Base-by-base conservation (phyloP, 2,329 filamentous ascomycete species). In the Plectosphaerella plurivora region DNA sequence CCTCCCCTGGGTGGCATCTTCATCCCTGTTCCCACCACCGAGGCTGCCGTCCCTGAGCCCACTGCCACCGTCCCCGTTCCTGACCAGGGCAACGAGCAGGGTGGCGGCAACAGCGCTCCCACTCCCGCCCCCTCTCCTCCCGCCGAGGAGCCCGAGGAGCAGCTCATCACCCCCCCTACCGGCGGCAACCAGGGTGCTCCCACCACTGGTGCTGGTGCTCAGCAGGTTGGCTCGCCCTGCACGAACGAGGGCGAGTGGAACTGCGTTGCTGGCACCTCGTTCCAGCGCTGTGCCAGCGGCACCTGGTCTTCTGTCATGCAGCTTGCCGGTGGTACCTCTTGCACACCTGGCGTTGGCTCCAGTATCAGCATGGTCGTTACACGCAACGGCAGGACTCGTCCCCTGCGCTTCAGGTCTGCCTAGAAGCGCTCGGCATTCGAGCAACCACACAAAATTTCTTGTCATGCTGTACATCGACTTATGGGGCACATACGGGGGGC, bases 231-330 rank as follows among this genome's bases (percentile, higher is more conserved):
- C 37, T 63, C 73, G 16, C 66, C 74, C 1, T 83, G 79, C 64
- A 59, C 70, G 8, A 46, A 57, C 1, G 77, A 81, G 45, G 80
- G 79, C 1, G 61, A 64, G 11, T 83, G 75, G 75, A 81, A 81
- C 69, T 83, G 80, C 57, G 66, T 82, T 7, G 67, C 62, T 0
- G 77, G 78, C 14, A 67, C 61, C 1, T 71, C 72, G 0, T 83
- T 73, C 73, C 79, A 83, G 64, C 78, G 77, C 47, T 83, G 80
- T 53, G 80, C 72, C 8, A 75, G 72, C 3, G 79, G 80, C 9
- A 37, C 57, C 0, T 83, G 80, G 80, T 77, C 78, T 3, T 60
- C 65, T 0, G 51, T 64, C 2, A 70, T 73, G 54, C 42, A 56
- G 0, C 59, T 83, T 12, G 73, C 80, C 0, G 60, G 64, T 0